Percentiles rank a stretch among this genome's conserved stretches.
phyloP scores from a whole-genome alignment of 1,139 yeast species.

The Kodamaea fungicola region DNA sequence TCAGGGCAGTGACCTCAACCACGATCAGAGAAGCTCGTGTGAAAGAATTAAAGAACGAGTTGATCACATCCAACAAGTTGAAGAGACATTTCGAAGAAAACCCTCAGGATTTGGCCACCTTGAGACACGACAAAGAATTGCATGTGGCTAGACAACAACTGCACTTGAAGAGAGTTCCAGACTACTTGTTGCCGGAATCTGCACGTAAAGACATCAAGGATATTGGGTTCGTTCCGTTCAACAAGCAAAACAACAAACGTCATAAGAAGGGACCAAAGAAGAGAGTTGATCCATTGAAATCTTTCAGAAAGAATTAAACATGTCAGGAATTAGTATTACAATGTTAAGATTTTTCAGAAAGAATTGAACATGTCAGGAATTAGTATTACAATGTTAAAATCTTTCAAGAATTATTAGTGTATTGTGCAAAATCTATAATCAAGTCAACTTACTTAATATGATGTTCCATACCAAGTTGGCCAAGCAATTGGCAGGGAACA shows the following conservation, averaged over 20 bases:
- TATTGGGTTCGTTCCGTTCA: conserved; percentile 76
- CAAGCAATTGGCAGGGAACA: conserved; percentile 58
- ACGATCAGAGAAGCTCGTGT: conserved; percentile 93
- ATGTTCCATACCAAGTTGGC: conserved; percentile 58
- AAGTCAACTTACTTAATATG: conserved; percentile 36
- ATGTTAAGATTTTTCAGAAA: conserved; percentile 47
- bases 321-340: not conserved
- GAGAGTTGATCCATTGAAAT: conserved; percentile 65
- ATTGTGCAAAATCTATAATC: conserved; percentile 1
- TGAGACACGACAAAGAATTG: conserved; percentile 88
- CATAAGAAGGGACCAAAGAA: conserved; percentile 35
- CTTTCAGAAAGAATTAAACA: conserved; percentile 22
- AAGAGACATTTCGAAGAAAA: conserved; percentile 96
- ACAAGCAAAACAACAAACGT: conserved; percentile 45
- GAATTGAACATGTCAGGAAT: not conserved
- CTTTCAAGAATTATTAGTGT: conserved; percentile 20
- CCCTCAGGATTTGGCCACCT: conserved; percentile 87
- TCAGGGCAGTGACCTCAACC: conserved; percentile 87
- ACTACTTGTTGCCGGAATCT: conserved; percentile 80
- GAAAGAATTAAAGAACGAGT: conserved; percentile 83
- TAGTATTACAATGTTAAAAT: conserved; percentile 39
- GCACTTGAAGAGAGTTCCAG: conserved; percentile 90
- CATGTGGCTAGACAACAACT: conserved; percentile 81
- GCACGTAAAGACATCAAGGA: conserved; percentile 60
- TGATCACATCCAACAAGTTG: conserved; percentile 83